phyloP scores from a whole-genome alignment of 805 yeast species.

The Ogataea degrootiae region DNA sequence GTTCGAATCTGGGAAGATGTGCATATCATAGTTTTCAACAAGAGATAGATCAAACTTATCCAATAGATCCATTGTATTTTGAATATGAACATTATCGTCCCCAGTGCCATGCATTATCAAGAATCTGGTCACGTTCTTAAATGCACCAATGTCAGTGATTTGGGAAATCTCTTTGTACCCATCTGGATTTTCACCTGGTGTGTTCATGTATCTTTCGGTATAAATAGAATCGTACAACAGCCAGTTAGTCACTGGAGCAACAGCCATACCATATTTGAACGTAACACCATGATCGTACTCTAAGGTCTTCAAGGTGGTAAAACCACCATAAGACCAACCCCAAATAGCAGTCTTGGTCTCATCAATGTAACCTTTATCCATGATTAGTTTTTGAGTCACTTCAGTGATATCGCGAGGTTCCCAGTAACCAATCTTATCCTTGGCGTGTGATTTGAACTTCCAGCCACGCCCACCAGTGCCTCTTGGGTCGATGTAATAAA shows the following conservation, averaged over 20 bases:
- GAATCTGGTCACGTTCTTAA: slow-evolving; percentile 50
- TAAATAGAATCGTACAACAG: slow-evolving; percentile 68
- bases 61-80: slow-evolving; percentile 57
- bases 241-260: slow-evolving; percentile 87
- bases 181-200: slow-evolving; percentile 41
- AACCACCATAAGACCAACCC: slow-evolving; percentile 92
- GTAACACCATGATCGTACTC: slow-evolving; percentile 59
- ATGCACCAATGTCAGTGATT: slow-evolving; percentile 36
- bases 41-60: slow-evolving; percentile 48
- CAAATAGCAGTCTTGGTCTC: slow-evolving; percentile 57
- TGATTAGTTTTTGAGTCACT: slow-evolving; percentile 46
- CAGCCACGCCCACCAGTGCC: slow-evolving; percentile 82
- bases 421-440: slow-evolving; percentile 60
- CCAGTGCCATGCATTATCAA: slow-evolving; percentile 78
- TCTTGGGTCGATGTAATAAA: slow-evolving; percentile 69
- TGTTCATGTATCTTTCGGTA: slow-evolving; percentile 72
- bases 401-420: slow-evolving; percentile 66
- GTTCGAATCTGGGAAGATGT: slow-evolving; percentile 89
- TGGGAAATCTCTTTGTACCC: slow-evolving; percentile 46
- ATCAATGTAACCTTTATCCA: slow-evolving; percentile 45
- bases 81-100: slow-evolving; percentile 80
- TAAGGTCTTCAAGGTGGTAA: slow-evolving; percentile 65
- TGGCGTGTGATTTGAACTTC: slow-evolving; percentile 55
- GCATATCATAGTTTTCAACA: slow-evolving; percentile 79
- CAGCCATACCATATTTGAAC: slow-evolving; percentile 74